Evolutionary conservation across 2,329 filamentous ascomycete genomes (phyloP).

Genomic region (Cladophialophora bantiana): DNA sequence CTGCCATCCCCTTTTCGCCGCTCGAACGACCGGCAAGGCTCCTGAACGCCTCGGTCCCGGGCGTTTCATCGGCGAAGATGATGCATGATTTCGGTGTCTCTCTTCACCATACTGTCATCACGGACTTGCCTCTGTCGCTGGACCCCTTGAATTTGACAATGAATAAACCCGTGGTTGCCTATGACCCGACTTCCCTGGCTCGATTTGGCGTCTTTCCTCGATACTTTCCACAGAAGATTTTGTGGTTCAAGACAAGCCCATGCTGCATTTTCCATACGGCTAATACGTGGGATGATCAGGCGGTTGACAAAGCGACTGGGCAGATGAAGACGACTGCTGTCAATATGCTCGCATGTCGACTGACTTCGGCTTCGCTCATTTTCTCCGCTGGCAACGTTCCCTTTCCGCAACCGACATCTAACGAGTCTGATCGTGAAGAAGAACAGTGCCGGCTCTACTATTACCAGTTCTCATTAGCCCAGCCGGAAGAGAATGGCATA

Average conservation of each 20-base stretch:
- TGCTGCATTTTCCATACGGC: conserved; percentile 77
- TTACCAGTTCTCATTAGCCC: conserved; percentile 61
- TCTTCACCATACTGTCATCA: conserved; percentile 66
- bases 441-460: conserved; percentile 75
- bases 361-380: conserved; percentile 70
- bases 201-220: conserved; percentile 74
- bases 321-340: conserved; percentile 53
- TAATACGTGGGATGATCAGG: conserved; percentile 69
- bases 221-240: conserved; percentile 61
- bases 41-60: conserved; percentile 65
- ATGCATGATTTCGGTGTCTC: conserved; percentile 80
- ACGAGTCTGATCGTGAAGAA: conserved; percentile 56
- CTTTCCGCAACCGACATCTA: conserved; percentile 55
- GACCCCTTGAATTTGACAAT: conserved; percentile 67
- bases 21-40: conserved; percentile 41
- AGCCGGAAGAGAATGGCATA: conserved; percentile 49
- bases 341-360: conserved; percentile 70
- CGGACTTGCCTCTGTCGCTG: conserved; percentile 72
- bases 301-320: conserved; percentile 42
- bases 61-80: conserved; percentile 70
- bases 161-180: conserved; percentile 65
- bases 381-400: conserved; percentile 70
- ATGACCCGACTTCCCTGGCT: conserved; percentile 63
- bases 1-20: conserved; percentile 42
- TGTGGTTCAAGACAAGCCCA: conserved; percentile 72